These are phyloP conservation scores for Mucor indicus DNA, from an alignment of 371 early-diverging fungal genomes.

Conservation along the genomic window DNA sequence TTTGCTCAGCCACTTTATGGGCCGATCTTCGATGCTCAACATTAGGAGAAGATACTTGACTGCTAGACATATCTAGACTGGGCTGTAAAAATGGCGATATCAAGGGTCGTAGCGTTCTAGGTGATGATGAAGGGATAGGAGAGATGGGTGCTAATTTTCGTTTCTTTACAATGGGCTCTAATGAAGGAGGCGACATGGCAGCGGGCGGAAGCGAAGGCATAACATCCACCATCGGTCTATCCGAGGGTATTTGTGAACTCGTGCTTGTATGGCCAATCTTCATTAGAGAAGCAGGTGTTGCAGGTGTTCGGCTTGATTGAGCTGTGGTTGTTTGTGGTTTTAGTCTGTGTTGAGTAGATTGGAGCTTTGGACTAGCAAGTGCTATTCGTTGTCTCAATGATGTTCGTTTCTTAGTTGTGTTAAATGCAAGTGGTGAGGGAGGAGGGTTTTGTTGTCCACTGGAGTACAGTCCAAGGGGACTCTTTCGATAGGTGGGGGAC, in stretches of 20 bases:
- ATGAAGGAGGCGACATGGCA: background rate
- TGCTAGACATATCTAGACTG: constrained; percentile 65
- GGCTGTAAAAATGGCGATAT: constrained; percentile 36
- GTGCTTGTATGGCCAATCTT: constrained; percentile 21
- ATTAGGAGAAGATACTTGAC: constrained; percentile 58
- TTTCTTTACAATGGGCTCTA: background rate
- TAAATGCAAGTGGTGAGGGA: constrained; percentile 8
- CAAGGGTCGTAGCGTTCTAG: constrained; percentile 18
- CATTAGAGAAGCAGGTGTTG: constrained; percentile 57
- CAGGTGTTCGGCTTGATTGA: too few relatives aligned
- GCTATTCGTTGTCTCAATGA: constrained; percentile 9
- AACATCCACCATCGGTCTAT: background rate
- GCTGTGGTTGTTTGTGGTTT: background rate
- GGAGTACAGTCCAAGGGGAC: constrained; percentile 4
- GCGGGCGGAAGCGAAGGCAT: constrained; percentile 6
- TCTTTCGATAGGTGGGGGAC: constrained; percentile 8
- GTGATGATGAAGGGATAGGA: background rate
- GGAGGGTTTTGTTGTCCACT: constrained; percentile 1
- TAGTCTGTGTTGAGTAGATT: constrained; percentile 1
- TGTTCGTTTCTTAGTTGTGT: background rate
- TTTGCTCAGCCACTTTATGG: constrained; percentile 88
- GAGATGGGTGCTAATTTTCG: constrained; percentile 8
- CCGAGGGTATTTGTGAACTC: background rate
- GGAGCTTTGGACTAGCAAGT: constrained; percentile 5
- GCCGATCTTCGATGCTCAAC: constrained; percentile 66